Conservation (phyloP, 257 asterid species). For the Parsonsia alboflavescens region DNA sequence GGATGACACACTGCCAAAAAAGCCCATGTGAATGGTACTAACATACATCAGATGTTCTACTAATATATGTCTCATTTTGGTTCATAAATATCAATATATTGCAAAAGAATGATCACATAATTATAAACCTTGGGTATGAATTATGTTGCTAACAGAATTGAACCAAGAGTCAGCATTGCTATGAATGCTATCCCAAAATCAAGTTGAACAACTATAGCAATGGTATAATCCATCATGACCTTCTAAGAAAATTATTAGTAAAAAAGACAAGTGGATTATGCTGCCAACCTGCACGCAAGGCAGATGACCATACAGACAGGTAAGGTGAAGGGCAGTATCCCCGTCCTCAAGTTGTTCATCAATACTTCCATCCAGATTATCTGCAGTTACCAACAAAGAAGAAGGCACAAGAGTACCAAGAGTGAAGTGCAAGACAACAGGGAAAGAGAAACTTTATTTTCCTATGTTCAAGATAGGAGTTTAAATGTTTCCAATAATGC, state of each 20-base stretch:
- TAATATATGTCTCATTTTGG: not conserved
- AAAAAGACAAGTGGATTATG: not conserved
- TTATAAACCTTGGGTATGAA: not conserved
- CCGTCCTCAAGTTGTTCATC: slow-evolving; percentile 89
- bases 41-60: not conserved
- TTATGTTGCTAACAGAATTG: not conserved
- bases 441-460: not conserved
- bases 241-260: not conserved
- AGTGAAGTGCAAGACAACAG: not conserved
- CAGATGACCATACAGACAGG: slow-evolving; percentile 84
- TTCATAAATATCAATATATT: not conserved
- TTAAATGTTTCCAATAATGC: not conserved
- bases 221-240: not conserved
- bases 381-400: slow-evolving; percentile 30
- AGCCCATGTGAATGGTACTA: not conserved
- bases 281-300: slow-evolving; percentile 67
- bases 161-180: not conserved
- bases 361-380: slow-evolving; percentile 58
- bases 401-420: slow-evolving; percentile 11
- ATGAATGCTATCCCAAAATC: not conserved
- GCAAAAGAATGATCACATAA: not conserved
- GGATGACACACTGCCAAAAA: not conserved
- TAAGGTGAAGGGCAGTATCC: slow-evolving; percentile 85
- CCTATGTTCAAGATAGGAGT: not conserved
- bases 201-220: not conserved